Conservation (phyloP, 2,329 filamentous ascomycete genomes). For the Plectosphaerella cucumerina region DNA sequence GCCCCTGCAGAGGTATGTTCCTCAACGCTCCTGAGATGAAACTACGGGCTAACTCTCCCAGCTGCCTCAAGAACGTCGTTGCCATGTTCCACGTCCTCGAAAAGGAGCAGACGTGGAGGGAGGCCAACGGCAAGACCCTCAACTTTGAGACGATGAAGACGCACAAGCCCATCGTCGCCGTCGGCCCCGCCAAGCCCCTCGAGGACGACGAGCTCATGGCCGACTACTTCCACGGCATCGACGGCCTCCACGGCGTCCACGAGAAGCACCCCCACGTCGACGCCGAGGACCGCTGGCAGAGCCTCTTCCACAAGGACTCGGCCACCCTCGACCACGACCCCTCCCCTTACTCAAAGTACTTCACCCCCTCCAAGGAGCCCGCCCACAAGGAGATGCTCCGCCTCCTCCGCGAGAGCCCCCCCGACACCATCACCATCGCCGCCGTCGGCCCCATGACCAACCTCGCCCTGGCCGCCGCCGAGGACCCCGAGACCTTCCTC, state of each 20-base stretch:
- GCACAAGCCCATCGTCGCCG: conserved; percentile 77
- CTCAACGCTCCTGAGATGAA: not conserved
- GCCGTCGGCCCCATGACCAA: conserved; percentile 93
- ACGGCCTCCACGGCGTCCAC: conserved; percentile 76
- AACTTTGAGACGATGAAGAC: conserved; percentile 71
- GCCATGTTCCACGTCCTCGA: conserved; percentile 90
- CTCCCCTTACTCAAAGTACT: conserved; percentile 51
- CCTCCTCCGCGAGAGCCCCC: conserved; percentile 74
- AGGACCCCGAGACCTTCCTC: conserved; percentile 86
- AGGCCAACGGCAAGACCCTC: conserved; percentile 57
- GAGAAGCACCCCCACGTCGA: conserved; percentile 69
- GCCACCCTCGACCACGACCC: conserved; percentile 19
- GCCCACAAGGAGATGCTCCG: conserved; percentile 88
- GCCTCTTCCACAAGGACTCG: conserved; percentile 51
- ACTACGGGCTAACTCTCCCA: conserved; percentile 25
- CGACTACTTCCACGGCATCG: conserved; percentile 80
- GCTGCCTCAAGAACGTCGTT: conserved; percentile 83
- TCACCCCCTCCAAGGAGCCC: conserved; percentile 68
- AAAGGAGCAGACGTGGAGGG: conserved; percentile 82
- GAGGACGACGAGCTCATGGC: conserved; percentile 77
- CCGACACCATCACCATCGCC: conserved; percentile 82
- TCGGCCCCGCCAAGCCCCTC: conserved; percentile 81
- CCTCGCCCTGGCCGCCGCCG: conserved; percentile 79
- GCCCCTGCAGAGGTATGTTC: conserved; percentile 67
- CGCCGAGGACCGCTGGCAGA: conserved; percentile 69